Evolutionary conservation across 1,139 yeast species (phyloP).

Genomic region (Pichia sp.): DNA sequence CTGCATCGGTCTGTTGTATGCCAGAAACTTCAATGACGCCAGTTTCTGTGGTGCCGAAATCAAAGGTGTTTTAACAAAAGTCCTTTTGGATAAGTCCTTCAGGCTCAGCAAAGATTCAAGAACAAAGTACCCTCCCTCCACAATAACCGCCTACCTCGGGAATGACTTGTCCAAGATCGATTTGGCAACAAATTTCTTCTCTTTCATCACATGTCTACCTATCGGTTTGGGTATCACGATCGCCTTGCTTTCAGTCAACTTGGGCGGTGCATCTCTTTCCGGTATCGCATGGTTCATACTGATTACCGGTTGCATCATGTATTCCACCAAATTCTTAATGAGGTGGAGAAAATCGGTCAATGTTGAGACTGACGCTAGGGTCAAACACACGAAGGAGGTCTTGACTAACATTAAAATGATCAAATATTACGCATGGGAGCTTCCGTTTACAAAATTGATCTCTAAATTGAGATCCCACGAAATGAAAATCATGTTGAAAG

Average conservation of each 20-base stretch:
- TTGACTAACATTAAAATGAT: slow-evolving; percentile 46
- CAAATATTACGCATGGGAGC: slow-evolving; percentile 53
- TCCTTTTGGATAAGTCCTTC: slow-evolving; percentile 63
- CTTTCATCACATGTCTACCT: slow-evolving; percentile 60
- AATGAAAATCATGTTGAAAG: slow-evolving; percentile 41
- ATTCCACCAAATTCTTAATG: slow-evolving; percentile 36
- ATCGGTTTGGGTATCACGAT: slow-evolving; percentile 57
- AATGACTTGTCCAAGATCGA: slow-evolving; percentile 80
- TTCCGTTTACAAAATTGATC: slow-evolving; percentile 41
- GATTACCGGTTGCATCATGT: slow-evolving; percentile 25
- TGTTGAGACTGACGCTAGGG: slow-evolving; percentile 42
- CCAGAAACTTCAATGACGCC: slow-evolving; percentile 58
- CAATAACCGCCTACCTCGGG: slow-evolving; percentile 69
- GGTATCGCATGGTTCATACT: slow-evolving; percentile 36
- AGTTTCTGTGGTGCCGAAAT: slow-evolving; percentile 65
- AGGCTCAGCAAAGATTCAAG: slow-evolving; percentile 57
- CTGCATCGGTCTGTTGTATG: slow-evolving; percentile 32
- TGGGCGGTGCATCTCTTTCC: slow-evolving; percentile 62
- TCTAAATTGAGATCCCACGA: slow-evolving; percentile 39
- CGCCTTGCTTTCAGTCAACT: slow-evolving; percentile 60
- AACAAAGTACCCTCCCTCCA: slow-evolving; percentile 59
- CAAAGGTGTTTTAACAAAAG: slow-evolving; percentile 62
- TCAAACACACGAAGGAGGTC: slow-evolving; percentile 43
- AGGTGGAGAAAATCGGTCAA: slow-evolving; percentile 38
- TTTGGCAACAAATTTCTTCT: slow-evolving; percentile 68